Evolutionary conservation across 768 basidiomycete genomes (phyloP).

Genomic region (Rhizopogon vesiculosus): DNA sequence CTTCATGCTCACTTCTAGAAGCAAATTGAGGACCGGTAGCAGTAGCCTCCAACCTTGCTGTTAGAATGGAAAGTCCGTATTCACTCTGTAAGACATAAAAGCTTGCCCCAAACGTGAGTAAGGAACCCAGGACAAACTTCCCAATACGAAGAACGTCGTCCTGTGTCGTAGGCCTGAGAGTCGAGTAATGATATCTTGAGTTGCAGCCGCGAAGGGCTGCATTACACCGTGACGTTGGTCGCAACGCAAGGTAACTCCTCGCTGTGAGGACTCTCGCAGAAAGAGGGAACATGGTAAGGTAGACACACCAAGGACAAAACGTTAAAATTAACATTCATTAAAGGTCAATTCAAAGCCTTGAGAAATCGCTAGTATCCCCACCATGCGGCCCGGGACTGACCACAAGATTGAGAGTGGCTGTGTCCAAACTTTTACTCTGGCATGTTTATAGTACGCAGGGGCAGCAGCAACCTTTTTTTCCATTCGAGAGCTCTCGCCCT

Average conservation of each 20-base stretch:
- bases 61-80: background rate
- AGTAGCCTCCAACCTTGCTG: constrained; percentile 1
- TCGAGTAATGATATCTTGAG: background rate
- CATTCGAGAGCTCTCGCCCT: background rate
- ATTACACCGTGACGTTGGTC: background rate
- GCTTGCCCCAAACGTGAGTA: constrained; percentile 17
- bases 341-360: no score
- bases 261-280: background rate
- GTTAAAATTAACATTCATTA: no score
- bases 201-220: background rate
- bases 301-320: background rate
- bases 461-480: background rate
- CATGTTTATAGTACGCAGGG: background rate
- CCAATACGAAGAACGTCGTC: constrained; percentile 5
- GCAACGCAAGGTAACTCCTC: background rate
- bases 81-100: constrained; percentile 10
- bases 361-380: no score
- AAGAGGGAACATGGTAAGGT: background rate
- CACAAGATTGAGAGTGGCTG: no score
- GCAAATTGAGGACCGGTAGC: background rate
- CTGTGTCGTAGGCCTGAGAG: background rate
- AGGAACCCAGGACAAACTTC: constrained; percentile 12
- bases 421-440: no score
- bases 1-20: background rate
- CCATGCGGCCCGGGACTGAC: no score